A percentile compares a stretch with the other conserved stretches of the same genome.
Evolutionary conservation across 768 basidiomycete species (phyloP).

Genomic region (Leccinum longicurvipes): DNA sequence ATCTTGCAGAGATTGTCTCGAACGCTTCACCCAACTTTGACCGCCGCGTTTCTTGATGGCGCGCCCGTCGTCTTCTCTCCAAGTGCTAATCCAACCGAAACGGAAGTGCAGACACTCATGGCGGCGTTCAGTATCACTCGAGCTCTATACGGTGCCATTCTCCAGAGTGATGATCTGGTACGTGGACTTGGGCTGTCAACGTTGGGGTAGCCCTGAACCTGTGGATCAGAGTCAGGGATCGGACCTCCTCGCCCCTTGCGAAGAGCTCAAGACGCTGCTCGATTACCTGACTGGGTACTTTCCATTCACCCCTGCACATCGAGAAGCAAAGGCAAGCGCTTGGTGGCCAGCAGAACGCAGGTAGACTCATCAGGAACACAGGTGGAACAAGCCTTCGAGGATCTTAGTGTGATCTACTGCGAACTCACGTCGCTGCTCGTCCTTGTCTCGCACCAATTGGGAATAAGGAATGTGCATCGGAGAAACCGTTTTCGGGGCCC

Average conservation of each 20-base stretch:
- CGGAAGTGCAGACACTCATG: slow-evolving; percentile 58
- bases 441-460: slow-evolving; percentile 32
- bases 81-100: slow-evolving; percentile 51
- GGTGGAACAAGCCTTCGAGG: slow-evolving; percentile 65
- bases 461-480: slow-evolving; percentile 2
- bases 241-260: slow-evolving; percentile 29
- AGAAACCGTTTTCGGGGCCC: slow-evolving; percentile 8
- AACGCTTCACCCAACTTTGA: slow-evolving; percentile 72
- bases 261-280: slow-evolving; percentile 58
- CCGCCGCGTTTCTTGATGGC: slow-evolving; percentile 84
- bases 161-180: slow-evolving; percentile 43
- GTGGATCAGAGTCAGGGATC: slow-evolving; percentile 26
- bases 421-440: slow-evolving; percentile 67
- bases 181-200: slow-evolving; percentile 4
- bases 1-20: slow-evolving; percentile 58
- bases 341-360: not conserved
- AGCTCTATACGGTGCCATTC: slow-evolving; percentile 55
- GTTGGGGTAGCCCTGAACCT: slow-evolving; percentile 3
- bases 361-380: slow-evolving; percentile 27
- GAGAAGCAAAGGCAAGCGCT: slow-evolving; percentile 53
- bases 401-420: slow-evolving; percentile 75
- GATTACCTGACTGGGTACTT: slow-evolving; percentile 81
- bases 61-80: slow-evolving; percentile 82
- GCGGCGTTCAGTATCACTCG: slow-evolving; percentile 55
- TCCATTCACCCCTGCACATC: slow-evolving; percentile 58